Base-by-base conservation (phyloP, 2,329 filamentous ascomycete genomes). In the Claviceps fusiformis region DNA sequence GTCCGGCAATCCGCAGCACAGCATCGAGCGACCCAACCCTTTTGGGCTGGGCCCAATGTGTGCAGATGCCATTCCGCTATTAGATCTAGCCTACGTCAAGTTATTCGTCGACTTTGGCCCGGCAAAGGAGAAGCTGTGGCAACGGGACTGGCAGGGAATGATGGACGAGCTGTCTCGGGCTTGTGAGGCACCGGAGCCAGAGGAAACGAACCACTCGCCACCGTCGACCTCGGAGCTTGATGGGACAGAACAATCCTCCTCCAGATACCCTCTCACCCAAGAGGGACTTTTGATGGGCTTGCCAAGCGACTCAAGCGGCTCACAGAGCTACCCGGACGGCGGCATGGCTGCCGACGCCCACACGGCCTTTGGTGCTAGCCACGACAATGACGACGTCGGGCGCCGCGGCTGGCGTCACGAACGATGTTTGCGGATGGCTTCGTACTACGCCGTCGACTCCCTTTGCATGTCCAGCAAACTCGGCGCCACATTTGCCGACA, bases 91-190 rank as follows among this genome's bases (percentile, higher is more conserved):
- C 0, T 96, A 96, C 64, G 87, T 97, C 11, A 82, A 91, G 50
- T 75, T 98, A 1, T 96, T 93, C 70, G 89, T 97, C 45, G 95
- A 96, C 62, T 79, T 97, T n/a, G 88, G 88, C 1, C 80, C 88
- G 35, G 89, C 89, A 8, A 96, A 95, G 67, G 91, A 96, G 67
- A 88, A 87, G 58, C 91, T 96, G 64, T 96, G 91, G 89, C 85
- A 92, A 63, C 82, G 90, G 11, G 90, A 98, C 66, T 97, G 89
- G 77, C 89, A 95, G 59, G 87, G 85, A 5, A 89, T 97, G 82
- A 86, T 89, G 0, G 85, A 93, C 55, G 92, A 96, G 68, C 75
- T 96, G 29, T 87, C 88, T 2, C 81, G 82, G 39, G 88, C 89
- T 15, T 79, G 81, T 43, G 89, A 95, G 59, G 76, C 86, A 27